Evolutionary conservation across 1,139 yeast genomes (phyloP).

Genomic region (Saccharomyces hybrid): DNA sequence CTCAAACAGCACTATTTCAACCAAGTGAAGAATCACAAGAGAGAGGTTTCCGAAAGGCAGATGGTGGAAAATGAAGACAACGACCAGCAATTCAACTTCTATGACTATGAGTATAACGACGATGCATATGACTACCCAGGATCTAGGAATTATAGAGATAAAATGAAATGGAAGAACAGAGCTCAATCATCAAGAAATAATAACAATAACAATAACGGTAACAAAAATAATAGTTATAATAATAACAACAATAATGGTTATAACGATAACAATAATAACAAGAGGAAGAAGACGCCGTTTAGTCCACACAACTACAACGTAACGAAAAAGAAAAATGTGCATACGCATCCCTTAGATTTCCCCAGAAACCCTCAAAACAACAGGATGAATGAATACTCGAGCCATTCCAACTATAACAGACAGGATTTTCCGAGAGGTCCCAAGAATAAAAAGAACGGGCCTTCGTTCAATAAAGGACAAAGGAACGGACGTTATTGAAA

Average conservation of each 20-base stretch:
- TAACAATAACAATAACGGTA: not conserved
- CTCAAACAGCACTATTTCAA: constrained; percentile 19
- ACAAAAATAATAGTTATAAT: not conserved
- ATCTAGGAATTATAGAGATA: constrained; percentile 5
- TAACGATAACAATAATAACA: constrained; percentile 4
- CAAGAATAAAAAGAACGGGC: not conserved
- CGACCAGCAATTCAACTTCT: constrained; percentile 16
- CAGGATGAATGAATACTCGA: not conserved
- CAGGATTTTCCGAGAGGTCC: not conserved
- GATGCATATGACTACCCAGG: constrained; percentile 3
- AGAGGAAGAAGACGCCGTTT: constrained; percentile 14
- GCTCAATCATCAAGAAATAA: constrained; percentile 7
- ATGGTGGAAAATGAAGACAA: not conserved
- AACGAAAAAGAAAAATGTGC: constrained; percentile 11
- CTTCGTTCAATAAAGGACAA: not conserved
- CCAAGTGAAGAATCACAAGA: constrained; percentile 43
- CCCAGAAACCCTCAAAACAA: constrained; percentile 1
- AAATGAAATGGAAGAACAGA: constrained; percentile 8
- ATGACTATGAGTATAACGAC: constrained; percentile 6
- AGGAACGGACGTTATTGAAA: not conserved
- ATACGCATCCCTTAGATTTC: not conserved
- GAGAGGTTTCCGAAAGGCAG: constrained; percentile 12
- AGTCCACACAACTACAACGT: constrained; percentile 12
- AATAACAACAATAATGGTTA: not conserved
- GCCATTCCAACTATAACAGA: not conserved